These are phyloP conservation scores for Gossypium mustelinum DNA, from an alignment of 345 rosid species.

Conservation along the genomic window DNA sequence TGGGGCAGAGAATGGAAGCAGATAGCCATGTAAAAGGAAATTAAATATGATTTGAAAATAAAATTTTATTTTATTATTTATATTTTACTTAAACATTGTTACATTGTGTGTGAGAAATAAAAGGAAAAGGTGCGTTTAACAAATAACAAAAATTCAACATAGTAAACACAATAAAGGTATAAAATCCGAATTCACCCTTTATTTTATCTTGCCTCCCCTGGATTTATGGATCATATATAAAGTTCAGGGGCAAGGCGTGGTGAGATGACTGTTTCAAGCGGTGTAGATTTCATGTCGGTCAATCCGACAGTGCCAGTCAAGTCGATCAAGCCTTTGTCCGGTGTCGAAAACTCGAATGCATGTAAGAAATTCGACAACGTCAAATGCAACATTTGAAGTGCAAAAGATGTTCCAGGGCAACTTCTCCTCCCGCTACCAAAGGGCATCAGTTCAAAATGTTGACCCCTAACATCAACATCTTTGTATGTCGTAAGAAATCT, in stretches of 20 bases:
- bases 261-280: constrained; percentile 27
- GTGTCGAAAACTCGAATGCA: constrained; percentile 8
- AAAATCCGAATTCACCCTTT: neutral
- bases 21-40: too few relatives aligned
- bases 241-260: constrained; percentile 27
- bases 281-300: constrained; percentile 12
- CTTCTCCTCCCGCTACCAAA: constrained; percentile 40
- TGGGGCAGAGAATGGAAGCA: too few relatives aligned
- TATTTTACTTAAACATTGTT: neutral
- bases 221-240: neutral
- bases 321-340: neutral
- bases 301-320: constrained; percentile 11
- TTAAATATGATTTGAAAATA: neutral
- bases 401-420: constrained; percentile 34
- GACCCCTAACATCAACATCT: constrained; percentile 31
- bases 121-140: neutral
- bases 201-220: neutral
- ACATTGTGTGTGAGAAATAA: neutral
- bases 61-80: neutral
- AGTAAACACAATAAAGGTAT: neutral
- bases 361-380: constrained; percentile 11
- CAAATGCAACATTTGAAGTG: neutral
- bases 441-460: constrained; percentile 32
- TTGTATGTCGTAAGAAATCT: constrained; percentile 34
- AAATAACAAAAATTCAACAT: neutral